Base-by-base conservation (phyloP, 352 stramenopile species). In the Globisporangium emineosum region DNA sequence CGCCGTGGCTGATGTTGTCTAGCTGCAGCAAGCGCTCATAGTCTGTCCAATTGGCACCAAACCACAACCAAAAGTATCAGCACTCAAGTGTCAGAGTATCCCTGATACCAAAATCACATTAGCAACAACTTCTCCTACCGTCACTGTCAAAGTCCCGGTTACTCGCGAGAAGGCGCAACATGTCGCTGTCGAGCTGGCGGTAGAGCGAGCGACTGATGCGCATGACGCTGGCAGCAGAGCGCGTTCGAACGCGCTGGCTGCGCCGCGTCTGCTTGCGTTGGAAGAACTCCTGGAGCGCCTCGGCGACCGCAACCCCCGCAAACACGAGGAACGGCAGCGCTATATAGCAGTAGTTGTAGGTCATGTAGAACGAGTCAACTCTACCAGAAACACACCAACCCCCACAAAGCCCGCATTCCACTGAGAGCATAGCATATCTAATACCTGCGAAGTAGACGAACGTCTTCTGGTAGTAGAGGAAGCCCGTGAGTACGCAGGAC, bases 11-110 rank as follows among this genome's bases (percentile, higher is more conserved):
- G 54, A 90, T 72, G 12, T 58, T 75, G 32, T 94, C 77, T 0
- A 94, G 70, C 32, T 79, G 69, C 72, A 93, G 76, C 30, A 93
- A 67, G 2, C 77, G 79, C 63, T 91, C 84, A 42, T 89, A 91
- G 60, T 94, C 80, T 89, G 27, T 0, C 5, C 30, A 64, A 8
- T 40, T 45, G 37, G 37, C 6, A 45, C n/a, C 37, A 45, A 45
- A 4, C 4, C 19, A 23, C 51, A 30, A 23, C 29, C 23, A 43
- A 25, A 58, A 60, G 15, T 40, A 62, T 2, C 25, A 81, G 7
- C 13, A 47, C 40, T 47, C 40, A 2, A 21, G 33, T 40, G 15
- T 40, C 33, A 40, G 8, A 40, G 15, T 13, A 9, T 15, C 33
- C 40, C 7, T n/a, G 47, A 53, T 53, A 32, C 21, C 21, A 53